phyloP scores from a whole-genome alignment of 192 early-diverging fungal species.

The Linnemannia schmuckeri region DNA sequence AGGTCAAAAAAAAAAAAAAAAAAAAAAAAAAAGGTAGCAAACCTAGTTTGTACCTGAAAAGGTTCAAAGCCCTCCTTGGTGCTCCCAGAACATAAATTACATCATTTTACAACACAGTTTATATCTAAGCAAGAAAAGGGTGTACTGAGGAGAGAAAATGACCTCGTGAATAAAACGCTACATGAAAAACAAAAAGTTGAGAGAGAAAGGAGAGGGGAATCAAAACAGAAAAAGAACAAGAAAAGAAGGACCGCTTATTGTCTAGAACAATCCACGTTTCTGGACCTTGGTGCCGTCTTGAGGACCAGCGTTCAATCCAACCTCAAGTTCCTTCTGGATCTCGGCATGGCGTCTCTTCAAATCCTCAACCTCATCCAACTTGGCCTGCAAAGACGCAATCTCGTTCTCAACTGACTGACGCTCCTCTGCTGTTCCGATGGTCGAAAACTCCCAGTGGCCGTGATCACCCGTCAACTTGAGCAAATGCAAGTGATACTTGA shows the following conservation, averaged over 20 bases:
- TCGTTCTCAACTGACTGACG: slow-evolving; percentile 90
- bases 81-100: too few species aligned
- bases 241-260: not conserved
- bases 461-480: slow-evolving; percentile 92
- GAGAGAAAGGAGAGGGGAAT: not conserved
- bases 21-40: not conserved
- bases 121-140: not conserved
- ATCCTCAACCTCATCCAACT: slow-evolving; percentile 64
- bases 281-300: slow-evolving; percentile 51
- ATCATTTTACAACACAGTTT: too few species aligned
- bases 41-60: too few species aligned
- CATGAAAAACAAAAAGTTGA: not conserved
- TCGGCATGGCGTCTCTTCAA: slow-evolving; percentile 60
- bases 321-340: slow-evolving; percentile 67
- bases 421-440: slow-evolving; percentile 83
- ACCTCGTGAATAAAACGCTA: not conserved
- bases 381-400: slow-evolving; percentile 76
- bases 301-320: slow-evolving; percentile 56
- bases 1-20: not conserved
- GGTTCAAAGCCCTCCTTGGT: too few species aligned
- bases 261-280: slow-evolving; percentile 54
- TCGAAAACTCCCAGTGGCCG: slow-evolving; percentile 86
- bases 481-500: slow-evolving; percentile 96
- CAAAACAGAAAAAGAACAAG: not conserved
- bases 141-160: not conserved